phyloP scores from a whole-genome alignment of 2,329 filamentous ascomycete species.

The Apiospora saccharicola region DNA sequence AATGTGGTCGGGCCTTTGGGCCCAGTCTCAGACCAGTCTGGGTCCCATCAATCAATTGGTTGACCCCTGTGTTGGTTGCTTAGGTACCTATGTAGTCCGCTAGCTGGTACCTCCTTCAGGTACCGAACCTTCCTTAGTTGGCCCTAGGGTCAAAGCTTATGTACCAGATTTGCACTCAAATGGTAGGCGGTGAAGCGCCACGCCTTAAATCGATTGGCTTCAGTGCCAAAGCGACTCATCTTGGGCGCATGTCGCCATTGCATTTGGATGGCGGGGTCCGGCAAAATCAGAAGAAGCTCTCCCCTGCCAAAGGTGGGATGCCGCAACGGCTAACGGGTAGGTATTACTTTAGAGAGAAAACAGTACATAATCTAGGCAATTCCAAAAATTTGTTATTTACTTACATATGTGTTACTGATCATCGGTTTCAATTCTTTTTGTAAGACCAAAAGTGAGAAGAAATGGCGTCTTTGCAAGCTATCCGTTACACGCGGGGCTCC shows the following conservation, averaged over 20 bases:
- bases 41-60: not conserved
- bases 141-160: not conserved
- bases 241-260: conserved; percentile 9
- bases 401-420: not conserved
- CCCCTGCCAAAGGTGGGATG: conserved; percentile 20
- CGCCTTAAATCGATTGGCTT: conserved; percentile 7
- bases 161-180: not conserved
- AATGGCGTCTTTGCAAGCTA: conserved; percentile 74
- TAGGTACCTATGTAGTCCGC: too few relatives aligned
- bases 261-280: conserved; percentile 25
- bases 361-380: not conserved
- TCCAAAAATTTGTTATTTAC: not conserved
- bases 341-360: not conserved
- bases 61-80: not conserved
- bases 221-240: not conserved
- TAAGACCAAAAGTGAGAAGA: not conserved
- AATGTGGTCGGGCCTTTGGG: not conserved
- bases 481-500: conserved; percentile 76
- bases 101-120: conserved; percentile 10
- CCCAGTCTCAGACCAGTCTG: too few relatives aligned
- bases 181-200: conserved; percentile 4
- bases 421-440: not conserved
- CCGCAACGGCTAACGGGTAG: not conserved
- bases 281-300: conserved; percentile 26
- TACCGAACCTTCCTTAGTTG: not conserved